phyloP scores from a whole-genome alignment of 306 rosid genomes.

The Lathyrus oleraceus region DNA sequence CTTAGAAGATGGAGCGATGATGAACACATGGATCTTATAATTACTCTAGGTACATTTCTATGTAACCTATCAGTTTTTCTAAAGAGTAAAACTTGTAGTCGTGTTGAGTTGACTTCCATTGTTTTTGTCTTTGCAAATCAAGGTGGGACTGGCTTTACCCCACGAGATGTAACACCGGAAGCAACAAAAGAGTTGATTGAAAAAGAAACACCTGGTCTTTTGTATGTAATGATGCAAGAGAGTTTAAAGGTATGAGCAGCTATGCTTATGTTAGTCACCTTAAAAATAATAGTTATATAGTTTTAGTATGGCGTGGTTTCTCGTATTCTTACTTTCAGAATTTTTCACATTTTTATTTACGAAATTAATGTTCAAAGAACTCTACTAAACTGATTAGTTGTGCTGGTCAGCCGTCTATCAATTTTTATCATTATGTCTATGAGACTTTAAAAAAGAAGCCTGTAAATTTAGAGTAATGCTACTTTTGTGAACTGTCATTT shows the following conservation, averaged over 20 bases:
- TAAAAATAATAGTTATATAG: neutral
- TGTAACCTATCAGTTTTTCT: slow-evolving; percentile 16
- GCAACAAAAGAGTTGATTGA: slow-evolving; percentile 86
- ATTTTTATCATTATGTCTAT: neutral
- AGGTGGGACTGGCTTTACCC: slow-evolving; percentile 94
- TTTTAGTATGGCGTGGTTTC: slow-evolving; percentile 16
- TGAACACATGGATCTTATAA: slow-evolving; percentile 78
- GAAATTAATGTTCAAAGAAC: slow-evolving; percentile 21
- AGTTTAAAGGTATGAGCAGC: slow-evolving; percentile 70
- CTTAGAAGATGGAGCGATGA: slow-evolving; percentile 76
- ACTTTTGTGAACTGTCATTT: slow-evolving; percentile 23
- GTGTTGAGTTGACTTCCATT: slow-evolving; percentile 23
- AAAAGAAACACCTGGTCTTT: slow-evolving; percentile 90
- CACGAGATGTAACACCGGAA: slow-evolving; percentile 89
- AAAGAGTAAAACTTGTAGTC: neutral
- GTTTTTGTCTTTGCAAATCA: slow-evolving; percentile 33
- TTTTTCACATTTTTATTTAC: slow-evolving; percentile 5
- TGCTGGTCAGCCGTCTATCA: slow-evolving; percentile 10
- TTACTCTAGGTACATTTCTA: slow-evolving; percentile 72
- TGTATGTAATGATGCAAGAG: slow-evolving; percentile 87
- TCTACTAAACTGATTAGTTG: slow-evolving; percentile 8
- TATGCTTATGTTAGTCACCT: slow-evolving; percentile 16
- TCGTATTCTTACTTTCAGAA: slow-evolving; percentile 3
- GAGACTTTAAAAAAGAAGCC: slow-evolving; percentile 17
- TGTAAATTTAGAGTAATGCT: slow-evolving; percentile 11